Conservation (phyloP, 345 rosid species). For the Dimocarpus longan region DNA sequence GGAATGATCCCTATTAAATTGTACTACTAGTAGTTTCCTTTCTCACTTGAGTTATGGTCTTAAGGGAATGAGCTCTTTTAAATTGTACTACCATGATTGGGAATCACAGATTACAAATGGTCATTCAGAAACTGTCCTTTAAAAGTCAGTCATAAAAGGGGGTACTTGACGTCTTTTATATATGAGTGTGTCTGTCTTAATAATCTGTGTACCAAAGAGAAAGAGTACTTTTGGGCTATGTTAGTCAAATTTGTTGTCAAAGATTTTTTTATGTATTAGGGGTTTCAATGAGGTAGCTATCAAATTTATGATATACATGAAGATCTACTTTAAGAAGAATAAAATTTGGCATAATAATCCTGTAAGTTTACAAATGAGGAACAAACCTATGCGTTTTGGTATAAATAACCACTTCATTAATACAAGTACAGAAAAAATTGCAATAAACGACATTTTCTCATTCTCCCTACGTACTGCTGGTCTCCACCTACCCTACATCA, state of each 20-base stretch:
- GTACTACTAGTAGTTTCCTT: too few species aligned
- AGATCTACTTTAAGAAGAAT: background rate
- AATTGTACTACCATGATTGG: background rate
- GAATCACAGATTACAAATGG: background rate
- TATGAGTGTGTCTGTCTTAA: background rate
- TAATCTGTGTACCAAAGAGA: background rate
- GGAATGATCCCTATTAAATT: too few species aligned
- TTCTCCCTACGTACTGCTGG: background rate
- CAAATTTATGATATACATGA: background rate
- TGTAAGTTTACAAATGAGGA: background rate
- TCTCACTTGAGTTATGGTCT: too few species aligned
- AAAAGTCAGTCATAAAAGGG: background rate
- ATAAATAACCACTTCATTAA: background rate
- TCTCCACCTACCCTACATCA: background rate
- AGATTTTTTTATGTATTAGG: background rate
- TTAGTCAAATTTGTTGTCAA: background rate
- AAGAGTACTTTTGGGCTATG: background rate
- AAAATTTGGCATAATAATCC: background rate
- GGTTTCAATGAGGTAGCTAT: background rate
- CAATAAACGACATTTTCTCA: background rate
- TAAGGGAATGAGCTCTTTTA: background rate
- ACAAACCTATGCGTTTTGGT: background rate
- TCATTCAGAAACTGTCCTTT: background rate
- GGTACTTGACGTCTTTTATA: background rate
- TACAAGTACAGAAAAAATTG: background rate